Conservation (phyloP, 257 asterid genomes). For the Salvia rosmarinus region DNA sequence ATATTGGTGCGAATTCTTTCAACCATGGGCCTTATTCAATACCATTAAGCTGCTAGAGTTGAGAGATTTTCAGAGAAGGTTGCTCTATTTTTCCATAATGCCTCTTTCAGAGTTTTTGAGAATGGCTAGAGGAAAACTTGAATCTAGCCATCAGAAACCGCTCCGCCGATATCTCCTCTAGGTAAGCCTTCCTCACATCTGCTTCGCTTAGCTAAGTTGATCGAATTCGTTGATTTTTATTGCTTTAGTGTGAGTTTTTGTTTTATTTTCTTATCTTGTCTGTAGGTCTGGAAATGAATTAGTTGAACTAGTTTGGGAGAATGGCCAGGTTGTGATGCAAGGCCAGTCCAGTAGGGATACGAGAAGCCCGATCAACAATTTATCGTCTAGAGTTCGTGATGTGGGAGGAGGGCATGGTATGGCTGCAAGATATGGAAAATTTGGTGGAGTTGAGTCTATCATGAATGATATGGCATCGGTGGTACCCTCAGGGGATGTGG, state of each 20-base stretch:
- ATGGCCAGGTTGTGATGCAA: conserved; percentile 80
- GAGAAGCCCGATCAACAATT: conserved; percentile 38
- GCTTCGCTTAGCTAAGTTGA: conserved; percentile 10
- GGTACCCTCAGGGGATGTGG: conserved; percentile 59
- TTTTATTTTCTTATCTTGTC: conserved; percentile 11
- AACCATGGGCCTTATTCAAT: conserved; percentile 30
- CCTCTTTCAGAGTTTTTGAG: conserved; percentile 86
- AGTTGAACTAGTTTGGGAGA: conserved; percentile 82
- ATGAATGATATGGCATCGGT: conserved; percentile 53
- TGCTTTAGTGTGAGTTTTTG: neutral
- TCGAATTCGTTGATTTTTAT: conserved; percentile 21
- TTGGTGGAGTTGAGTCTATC: conserved; percentile 48
- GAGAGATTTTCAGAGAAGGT: conserved; percentile 25
- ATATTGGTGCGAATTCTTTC: conserved; percentile 28
- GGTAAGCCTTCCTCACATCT: conserved; percentile 44
- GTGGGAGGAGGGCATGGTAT: no score
- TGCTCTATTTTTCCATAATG: conserved; percentile 47
- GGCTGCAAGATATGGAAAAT: conserved; percentile 52
- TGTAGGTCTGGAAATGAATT: conserved; percentile 65
- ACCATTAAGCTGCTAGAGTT: conserved; percentile 26
- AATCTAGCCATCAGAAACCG: conserved; percentile 49
- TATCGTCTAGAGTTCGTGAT: conserved; percentile 44
- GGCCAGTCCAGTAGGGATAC: conserved; percentile 62
- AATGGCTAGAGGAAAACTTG: conserved; percentile 69
- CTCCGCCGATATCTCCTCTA: conserved; percentile 41